A percentile compares a stretch with the other conserved stretches of the same genome.
These are phyloP conservation scores for Vanrija pseudolonga DNA, from an alignment of 1,284 basidiomycete species.

Conservation along the genomic window DNA sequence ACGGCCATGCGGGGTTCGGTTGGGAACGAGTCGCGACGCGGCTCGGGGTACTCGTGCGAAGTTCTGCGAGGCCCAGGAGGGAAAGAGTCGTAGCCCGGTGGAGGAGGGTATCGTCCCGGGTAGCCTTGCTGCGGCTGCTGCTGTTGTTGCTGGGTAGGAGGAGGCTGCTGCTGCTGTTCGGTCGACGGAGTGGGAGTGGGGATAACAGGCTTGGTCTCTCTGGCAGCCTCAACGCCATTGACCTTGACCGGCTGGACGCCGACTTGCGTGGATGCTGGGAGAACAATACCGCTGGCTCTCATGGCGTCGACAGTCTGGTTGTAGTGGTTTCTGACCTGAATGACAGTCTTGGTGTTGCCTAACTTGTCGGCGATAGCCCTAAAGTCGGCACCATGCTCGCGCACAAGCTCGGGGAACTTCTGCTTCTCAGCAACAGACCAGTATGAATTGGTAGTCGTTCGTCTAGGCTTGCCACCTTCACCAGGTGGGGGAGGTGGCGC, in stretches of 20 bases:
- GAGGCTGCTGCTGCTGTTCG: slow-evolving; percentile 10
- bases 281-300: slow-evolving; percentile 11
- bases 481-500: background rate
- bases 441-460: slow-evolving; percentile 47
- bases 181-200: background rate
- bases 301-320: slow-evolving; percentile 15
- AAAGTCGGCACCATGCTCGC: slow-evolving; percentile 69
- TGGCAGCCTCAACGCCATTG: slow-evolving; percentile 8
- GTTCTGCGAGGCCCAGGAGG: background rate
- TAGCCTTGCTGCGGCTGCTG: slow-evolving; percentile 1
- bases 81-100: background rate
- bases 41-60: background rate
- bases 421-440: slow-evolving; percentile 56
- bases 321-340: slow-evolving; percentile 65
- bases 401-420: slow-evolving; percentile 62
- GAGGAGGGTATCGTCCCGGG: background rate
- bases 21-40: background rate
- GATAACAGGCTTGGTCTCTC: background rate
- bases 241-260: slow-evolving; percentile 19
- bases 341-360: slow-evolving; percentile 67
- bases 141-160: background rate
- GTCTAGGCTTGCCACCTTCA: slow-evolving; percentile 11
- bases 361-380: slow-evolving; percentile 68
- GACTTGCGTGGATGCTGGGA: slow-evolving; percentile 10
- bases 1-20: slow-evolving; percentile 38